Percentiles rank a stretch among this genome's conserved stretches.
Conservation (phyloP, 1,284 basidiomycete genomes). For the Boletus semigastroideus region DNA sequence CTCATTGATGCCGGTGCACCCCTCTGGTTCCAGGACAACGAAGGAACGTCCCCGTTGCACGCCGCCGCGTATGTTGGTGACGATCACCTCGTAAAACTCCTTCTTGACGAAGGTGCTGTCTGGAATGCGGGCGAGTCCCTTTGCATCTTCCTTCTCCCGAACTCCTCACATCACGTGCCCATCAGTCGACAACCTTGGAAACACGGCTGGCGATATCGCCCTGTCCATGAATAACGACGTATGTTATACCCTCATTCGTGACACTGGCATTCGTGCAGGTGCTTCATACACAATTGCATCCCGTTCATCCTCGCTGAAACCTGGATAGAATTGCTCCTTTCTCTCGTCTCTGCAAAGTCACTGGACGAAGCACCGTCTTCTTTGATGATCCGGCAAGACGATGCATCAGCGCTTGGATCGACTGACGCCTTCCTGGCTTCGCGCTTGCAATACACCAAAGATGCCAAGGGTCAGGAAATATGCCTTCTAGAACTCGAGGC, state of each 20-base stretch:
- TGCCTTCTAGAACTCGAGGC: conserved; percentile 73
- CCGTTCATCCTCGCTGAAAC: conserved; percentile 6
- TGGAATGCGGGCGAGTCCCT: conserved; percentile 81
- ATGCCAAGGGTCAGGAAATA: conserved; percentile 78
- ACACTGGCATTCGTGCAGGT: conserved; percentile 88
- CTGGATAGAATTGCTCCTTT: conserved; percentile 61
- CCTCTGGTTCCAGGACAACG: conserved; percentile 88
- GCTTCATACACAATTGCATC: conserved; percentile 13
- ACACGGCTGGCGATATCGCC: conserved; percentile 87
- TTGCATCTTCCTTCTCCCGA: not conserved
- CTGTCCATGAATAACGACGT: conserved; percentile 77
- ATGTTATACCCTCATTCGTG: conserved; percentile 76
- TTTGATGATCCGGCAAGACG: conserved; percentile 55
- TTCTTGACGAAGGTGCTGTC: conserved; percentile 82
- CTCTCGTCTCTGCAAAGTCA: conserved; percentile 52
- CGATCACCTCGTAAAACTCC: conserved; percentile 55
- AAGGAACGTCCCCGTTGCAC: conserved; percentile 84
- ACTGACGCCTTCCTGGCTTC: conserved; percentile 77
- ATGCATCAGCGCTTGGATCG: conserved; percentile 71
- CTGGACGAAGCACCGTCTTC: conserved; percentile 40
- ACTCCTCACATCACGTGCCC: not conserved
- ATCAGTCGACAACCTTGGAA: conserved; percentile 72
- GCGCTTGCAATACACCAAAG: conserved; percentile 67
- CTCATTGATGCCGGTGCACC: conserved; percentile 77
- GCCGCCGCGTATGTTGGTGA: conserved; percentile 83